Conservation (phyloP, 176 grass and related monocot species). For the Juncus effusus region DNA sequence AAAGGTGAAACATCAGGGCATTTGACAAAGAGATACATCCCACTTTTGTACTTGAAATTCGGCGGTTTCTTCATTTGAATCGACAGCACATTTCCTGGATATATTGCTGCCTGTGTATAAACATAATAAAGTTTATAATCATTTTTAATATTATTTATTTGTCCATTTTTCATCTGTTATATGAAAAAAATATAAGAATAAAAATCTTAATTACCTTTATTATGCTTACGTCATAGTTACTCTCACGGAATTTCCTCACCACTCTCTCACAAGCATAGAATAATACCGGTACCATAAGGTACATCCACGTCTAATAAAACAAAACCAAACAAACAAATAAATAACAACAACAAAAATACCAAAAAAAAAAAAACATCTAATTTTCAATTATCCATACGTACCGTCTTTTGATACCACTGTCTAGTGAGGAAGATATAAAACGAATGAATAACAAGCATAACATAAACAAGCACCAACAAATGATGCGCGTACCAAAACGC, state of each 20-base stretch:
- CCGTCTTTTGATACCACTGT: conserved; percentile 93
- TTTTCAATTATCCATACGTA: conserved; percentile 27
- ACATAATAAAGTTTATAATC: conserved; percentile 8
- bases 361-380: conserved; percentile 14
- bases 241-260: conserved; percentile 64
- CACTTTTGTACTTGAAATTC: conserved; percentile 88
- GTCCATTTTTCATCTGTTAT: background rate
- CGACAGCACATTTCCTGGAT: conserved; percentile 88
- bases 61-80: conserved; percentile 83
- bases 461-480: conserved; percentile 67
- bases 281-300: conserved; percentile 61
- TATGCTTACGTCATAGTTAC: conserved; percentile 52
- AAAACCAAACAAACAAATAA: background rate
- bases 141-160: background rate
- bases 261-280: conserved; percentile 86
- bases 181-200: conserved; percentile 7
- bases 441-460: conserved; percentile 83
- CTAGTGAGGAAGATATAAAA: conserved; percentile 94
- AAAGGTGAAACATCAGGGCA: conserved; percentile 92
- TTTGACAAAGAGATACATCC: conserved; percentile 98
- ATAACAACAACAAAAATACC: conserved; percentile 2
- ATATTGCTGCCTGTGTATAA: conserved; percentile 79
- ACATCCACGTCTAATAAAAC: conserved; percentile 84
- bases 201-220: conserved; percentile 89
- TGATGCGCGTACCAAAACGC: conserved; percentile 99